Base-by-base conservation (phyloP, 495 filamentous ascomycete genomes). In the Penicillium parvum region DNA sequence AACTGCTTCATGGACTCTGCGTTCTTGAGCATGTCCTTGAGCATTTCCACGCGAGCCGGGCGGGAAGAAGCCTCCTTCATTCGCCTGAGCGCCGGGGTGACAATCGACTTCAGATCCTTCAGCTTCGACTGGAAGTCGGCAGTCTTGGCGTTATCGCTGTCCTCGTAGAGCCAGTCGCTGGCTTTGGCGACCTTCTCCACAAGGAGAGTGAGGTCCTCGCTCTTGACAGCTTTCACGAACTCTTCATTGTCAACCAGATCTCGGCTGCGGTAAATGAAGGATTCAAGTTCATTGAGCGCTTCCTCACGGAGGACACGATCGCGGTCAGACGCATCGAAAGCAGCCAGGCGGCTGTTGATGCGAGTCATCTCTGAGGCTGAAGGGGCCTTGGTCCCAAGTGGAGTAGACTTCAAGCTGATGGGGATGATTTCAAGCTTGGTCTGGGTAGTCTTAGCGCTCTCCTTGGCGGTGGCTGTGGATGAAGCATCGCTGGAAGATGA, bases 91-190 rank as follows among this genome's bases (percentile, higher is more conserved):
- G 90, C 74, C 3, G 86, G 85, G 15, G 73, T 71, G 34, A 85
- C 82, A 45, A 90, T 75, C 39, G 77, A 74, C 55, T 85, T 82
- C 30, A 92, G 75, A 27, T 75, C 76, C 58, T 84, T 83, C 28
- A 94, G 75, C 43, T 79, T 83, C 18, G 74, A 72, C 58, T 81
- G 83, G 60, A 96, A 76, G 15, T 79, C 82, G 2, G 82, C 75
- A 16, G 78, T 79, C 27, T 78, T 68, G 0, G 92, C 89, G 38
- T 86, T 77, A 5, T 77, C 80, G 30, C 91, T 89, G 38, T 90
- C 88, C 25, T 75, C 85, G 58, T 95, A 95, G 22, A 98, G 78
- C 91, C 92, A 97, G 25, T 95, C 88, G 44, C 84, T 84, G 8
- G 83, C 77, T 12, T 78, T 79, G 22, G 74, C 75, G 28, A 82